These are phyloP conservation scores for Phytophthora sp. DNA, from an alignment of 352 stramenopile genomes.

Conservation along the genomic window DNA sequence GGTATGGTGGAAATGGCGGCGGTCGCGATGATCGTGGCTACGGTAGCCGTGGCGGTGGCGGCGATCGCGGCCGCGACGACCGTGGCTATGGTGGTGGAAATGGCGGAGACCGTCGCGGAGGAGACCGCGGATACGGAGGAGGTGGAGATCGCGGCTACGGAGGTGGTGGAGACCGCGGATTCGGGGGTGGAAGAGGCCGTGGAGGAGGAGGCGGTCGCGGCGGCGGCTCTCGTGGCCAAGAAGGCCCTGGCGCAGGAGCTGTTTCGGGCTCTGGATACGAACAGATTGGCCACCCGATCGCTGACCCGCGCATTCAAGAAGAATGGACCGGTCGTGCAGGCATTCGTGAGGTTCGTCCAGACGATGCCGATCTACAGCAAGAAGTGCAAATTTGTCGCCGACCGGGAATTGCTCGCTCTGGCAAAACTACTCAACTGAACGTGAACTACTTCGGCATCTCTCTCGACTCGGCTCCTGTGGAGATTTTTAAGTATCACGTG, in stretches of 20 bases:
- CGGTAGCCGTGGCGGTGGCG: background rate
- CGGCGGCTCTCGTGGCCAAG: slow-evolving; percentile 24
- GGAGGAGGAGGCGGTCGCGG: slow-evolving; percentile 20
- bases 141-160: slow-evolving; percentile 34
- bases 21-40: background rate
- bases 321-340: slow-evolving; percentile 44
- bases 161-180: slow-evolving; percentile 10
- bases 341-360: slow-evolving; percentile 28
- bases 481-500: slow-evolving; percentile 79
- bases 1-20: slow-evolving; percentile 19
- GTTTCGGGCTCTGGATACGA: slow-evolving; percentile 55
- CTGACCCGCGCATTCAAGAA: slow-evolving; percentile 49
- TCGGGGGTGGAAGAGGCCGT: slow-evolving; percentile 4
- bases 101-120: slow-evolving; percentile 17
- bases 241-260: slow-evolving; percentile 38
- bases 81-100: slow-evolving; percentile 11
- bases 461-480: slow-evolving; percentile 37
- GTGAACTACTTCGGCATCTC: slow-evolving; percentile 71
- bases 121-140: slow-evolving; percentile 18
- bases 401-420: slow-evolving; percentile 32
- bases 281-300: slow-evolving; percentile 46
- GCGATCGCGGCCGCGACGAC: slow-evolving; percentile 5
- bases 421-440: slow-evolving; percentile 41
- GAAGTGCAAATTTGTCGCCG: slow-evolving; percentile 48
- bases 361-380: slow-evolving; percentile 40